Evolutionary conservation across 495 filamentous ascomycete species (phyloP).

Genomic region (Talaromyces trachyspermus): DNA sequence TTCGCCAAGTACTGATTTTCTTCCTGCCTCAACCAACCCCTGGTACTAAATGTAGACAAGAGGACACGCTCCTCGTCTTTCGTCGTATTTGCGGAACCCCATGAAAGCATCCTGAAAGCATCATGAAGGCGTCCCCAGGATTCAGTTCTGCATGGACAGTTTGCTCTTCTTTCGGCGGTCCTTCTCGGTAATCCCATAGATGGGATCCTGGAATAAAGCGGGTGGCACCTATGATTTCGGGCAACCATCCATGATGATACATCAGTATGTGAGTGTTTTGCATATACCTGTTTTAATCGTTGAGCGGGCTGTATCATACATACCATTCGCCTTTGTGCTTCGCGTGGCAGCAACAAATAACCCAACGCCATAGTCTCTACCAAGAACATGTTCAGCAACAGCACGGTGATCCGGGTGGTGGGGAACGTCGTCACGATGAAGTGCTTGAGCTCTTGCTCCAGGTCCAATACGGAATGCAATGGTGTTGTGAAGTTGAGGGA

Average conservation of each 20-base stretch:
- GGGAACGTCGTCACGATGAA: slow-evolving; percentile 27
- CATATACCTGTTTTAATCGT: no score
- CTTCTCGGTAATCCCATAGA: slow-evolving; percentile 18
- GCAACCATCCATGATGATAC: no score
- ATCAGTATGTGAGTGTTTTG: no score
- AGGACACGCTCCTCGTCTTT: slow-evolving; percentile 1
- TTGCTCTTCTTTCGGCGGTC: slow-evolving; percentile 18
- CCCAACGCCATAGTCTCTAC: neutral
- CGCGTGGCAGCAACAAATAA: neutral
- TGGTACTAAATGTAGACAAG: neutral
- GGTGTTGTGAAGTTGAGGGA: neutral
- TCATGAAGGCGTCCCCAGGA: slow-evolving; percentile 24
- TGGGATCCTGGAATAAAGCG: slow-evolving; percentile 38
- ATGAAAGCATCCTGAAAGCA: neutral
- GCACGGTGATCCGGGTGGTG: neutral
- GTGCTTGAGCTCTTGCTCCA: slow-evolving; percentile 22
- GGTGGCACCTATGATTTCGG: no score
- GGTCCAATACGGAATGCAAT: slow-evolving; percentile 23
- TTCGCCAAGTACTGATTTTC: slow-evolving; percentile 9
- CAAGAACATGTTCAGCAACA: neutral
- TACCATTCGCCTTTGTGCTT: slow-evolving; percentile 31
- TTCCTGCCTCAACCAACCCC: slow-evolving; percentile 7
- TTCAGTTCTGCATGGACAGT: slow-evolving; percentile 20
- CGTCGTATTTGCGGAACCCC: neutral
- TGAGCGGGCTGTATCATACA: slow-evolving; percentile 15